Base-by-base conservation (phyloP, 2,329 filamentous ascomycete species). In the Torrubiella hemipterigena region DNA sequence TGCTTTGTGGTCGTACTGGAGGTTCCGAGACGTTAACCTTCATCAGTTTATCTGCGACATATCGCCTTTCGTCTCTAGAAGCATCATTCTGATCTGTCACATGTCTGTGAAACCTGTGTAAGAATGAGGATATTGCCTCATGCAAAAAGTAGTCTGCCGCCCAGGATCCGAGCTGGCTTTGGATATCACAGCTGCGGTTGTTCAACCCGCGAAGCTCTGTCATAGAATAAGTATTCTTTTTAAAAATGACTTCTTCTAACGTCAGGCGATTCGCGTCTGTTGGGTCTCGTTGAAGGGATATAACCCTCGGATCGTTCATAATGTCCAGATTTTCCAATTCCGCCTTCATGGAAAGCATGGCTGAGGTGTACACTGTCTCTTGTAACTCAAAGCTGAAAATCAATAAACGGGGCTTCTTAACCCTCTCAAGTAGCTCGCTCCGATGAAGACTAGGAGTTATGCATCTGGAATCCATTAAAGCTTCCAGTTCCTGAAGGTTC, bases 401-500 rank as follows among this genome's bases (percentile, higher is more conserved):
- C 3, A 41, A 39, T 20, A 86, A 53, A 8, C 59, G 47, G 2
- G 85, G 85, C n/a, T 61, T 70, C 41, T 84, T 77, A 3, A 81
- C 75, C 42, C 74, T 65, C 13, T 61, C 59, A n/a, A 81, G 50
- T 4, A 93, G 66, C 40, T 91, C 81, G 10, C 71, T 67, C 3
- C 80, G 68, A 46, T 87, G 72, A 2, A 67, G 45, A 3, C 69
- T 77, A 0, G 86, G 86, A 1, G 77, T 78, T 37, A 67, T 69
- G 40, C 78, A 81, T 19, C 71, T 60, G 1, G 83, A 71, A 48
- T 86, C 67, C 26, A 94, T 58, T 24, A 80, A 82, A 4, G 50
- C 40, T 48, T 93, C 85, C 6, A 93, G 66, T 5, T 52, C 48
- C 51, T 69, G 56, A 11, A 89, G 59, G 21, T 67, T 67, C 2